These are phyloP conservation scores for Gynostemma pentaphyllum DNA, from an alignment of 306 rosid species.

Conservation along the genomic window DNA sequence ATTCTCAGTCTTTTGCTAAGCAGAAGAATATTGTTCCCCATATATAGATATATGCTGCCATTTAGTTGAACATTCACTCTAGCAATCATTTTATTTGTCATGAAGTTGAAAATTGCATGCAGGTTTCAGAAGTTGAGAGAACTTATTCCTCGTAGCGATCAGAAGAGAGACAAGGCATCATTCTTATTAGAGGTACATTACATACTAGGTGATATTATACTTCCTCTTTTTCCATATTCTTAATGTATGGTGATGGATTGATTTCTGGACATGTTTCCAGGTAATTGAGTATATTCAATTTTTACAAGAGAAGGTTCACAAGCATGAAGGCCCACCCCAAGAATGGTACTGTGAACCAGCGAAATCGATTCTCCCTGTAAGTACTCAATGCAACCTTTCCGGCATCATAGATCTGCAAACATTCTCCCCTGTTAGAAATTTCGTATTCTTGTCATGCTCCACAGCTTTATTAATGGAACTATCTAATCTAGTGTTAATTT, in stretches of 20 bases:
- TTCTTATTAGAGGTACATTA: constrained; percentile 72
- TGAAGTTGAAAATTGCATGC: constrained; percentile 15
- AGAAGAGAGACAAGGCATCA: constrained; percentile 98
- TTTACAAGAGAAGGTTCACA: constrained; percentile 76
- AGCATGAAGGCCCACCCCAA: constrained; percentile 63
- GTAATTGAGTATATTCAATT: constrained; percentile 89
- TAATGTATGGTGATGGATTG: neutral
- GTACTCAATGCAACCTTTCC: constrained; percentile 6
- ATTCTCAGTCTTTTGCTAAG: no score
- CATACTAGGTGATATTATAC: neutral
- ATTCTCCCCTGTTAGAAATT: neutral
- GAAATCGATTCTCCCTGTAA: constrained; percentile 67
- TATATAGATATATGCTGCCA: neutral
- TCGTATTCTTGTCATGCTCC: neutral
- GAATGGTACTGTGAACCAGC: constrained; percentile 65
- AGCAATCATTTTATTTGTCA: neutral
- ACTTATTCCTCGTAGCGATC: constrained; percentile 89
- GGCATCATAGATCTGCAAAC: neutral
- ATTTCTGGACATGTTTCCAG: constrained; percentile 20
- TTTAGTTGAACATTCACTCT: neutral
- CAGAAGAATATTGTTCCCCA: neutral
- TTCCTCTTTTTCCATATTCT: neutral
- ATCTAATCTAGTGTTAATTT: neutral
- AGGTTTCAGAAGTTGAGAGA: constrained; percentile 92
- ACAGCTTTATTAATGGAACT: neutral